These are phyloP conservation scores for Cytospora piceae DNA, from an alignment of 2,329 filamentous ascomycete genomes.

Conservation along the genomic window DNA sequence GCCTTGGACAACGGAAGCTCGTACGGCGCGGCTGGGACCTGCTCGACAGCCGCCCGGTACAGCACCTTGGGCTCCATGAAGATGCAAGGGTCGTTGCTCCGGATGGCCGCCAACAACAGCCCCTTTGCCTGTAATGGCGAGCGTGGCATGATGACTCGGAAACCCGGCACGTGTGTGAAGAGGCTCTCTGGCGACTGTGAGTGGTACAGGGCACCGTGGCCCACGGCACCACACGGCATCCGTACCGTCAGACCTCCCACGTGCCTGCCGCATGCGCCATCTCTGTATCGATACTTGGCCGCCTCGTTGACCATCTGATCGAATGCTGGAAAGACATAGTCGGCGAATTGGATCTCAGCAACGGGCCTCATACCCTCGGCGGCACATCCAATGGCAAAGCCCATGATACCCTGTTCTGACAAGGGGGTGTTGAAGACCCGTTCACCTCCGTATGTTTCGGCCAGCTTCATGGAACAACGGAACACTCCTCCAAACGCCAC, in stretches of 20 bases:
- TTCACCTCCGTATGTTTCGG: conserved; percentile 68
- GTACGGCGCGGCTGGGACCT: conserved; percentile 81
- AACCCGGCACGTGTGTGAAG: conserved; percentile 84
- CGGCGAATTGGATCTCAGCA: conserved; percentile 76
- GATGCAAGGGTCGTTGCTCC: conserved; percentile 82
- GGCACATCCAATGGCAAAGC: conserved; percentile 69
- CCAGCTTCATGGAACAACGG: conserved; percentile 67
- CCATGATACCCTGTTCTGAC: conserved; percentile 70
- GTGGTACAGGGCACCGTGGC: conserved; percentile 86
- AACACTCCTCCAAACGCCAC: conserved; percentile 85
- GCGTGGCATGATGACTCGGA: conserved; percentile 83
- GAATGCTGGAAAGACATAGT: conserved; percentile 77
- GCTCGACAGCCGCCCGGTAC: conserved; percentile 88
- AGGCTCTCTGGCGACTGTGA: conserved; percentile 87
- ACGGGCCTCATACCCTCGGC: conserved; percentile 69
- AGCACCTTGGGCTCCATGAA: conserved; percentile 96
- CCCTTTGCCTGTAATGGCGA: conserved; percentile 90
- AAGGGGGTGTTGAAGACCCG: conserved; percentile 74
- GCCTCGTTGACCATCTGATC: conserved; percentile 80
- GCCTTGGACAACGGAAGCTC: conserved; percentile 85
- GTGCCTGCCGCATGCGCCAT: conserved; percentile 59
- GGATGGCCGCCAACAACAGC: conserved; percentile 75
- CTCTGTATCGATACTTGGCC: conserved; percentile 78
- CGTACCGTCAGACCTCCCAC: conserved; percentile 82
- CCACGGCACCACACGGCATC: conserved; percentile 89